Base-by-base conservation (phyloP, 768 basidiomycete genomes). In the Hypholoma sublateritium region DNA sequence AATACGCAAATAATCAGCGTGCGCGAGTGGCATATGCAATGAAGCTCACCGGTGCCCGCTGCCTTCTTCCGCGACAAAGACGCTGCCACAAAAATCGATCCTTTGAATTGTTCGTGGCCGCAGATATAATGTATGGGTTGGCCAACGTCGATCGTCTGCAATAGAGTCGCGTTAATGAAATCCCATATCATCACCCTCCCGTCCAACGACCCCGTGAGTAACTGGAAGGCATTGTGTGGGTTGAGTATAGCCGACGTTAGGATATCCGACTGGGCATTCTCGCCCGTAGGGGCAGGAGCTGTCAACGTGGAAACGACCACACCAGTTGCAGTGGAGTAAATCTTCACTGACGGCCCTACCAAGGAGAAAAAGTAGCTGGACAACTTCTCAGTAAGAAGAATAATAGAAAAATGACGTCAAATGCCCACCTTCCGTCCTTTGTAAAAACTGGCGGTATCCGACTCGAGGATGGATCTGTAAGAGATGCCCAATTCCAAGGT, bases 151-250 rank as follows among this genome's bases (percentile, higher is more conserved):
- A 97, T 81, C 2, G 87, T 91, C 58, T 86, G 84, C 57, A 98
- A 75, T 11, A 97, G 73, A 7, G 79, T 76, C 5, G 87, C 94
- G 57, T 97, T 95, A 36, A 95, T 74, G 70, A 90, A 95, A 73
- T 98, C 94, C 97, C 97, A 99, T 22, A 97, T 74, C 68, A 91
- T 84, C 59, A 98, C 72, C 35, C 79, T 80, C n/a, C 95, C 96
- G 62, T 94, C 89, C 57, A 86, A 65, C 7, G 92, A 91, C 47
- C 85, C 87, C 11, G 93, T 93, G 61, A 98, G 84, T 60, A 99
- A 72, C 70, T 98, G 97, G 61, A 93, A 91, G 22, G 85, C 79
- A 72, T 97, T 98, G 59, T 86, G 80, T 13, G 97, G 94, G 68
- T 85, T 89, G 54, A 98, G 72, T 39, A 87, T 74, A 39, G 88